A percentile compares a stretch with the other conserved stretches of the same genome.
Evolutionary conservation across 2,329 filamentous ascomycete species (phyloP).

Genomic region (Chrysoporthe deuterocubensis): DNA sequence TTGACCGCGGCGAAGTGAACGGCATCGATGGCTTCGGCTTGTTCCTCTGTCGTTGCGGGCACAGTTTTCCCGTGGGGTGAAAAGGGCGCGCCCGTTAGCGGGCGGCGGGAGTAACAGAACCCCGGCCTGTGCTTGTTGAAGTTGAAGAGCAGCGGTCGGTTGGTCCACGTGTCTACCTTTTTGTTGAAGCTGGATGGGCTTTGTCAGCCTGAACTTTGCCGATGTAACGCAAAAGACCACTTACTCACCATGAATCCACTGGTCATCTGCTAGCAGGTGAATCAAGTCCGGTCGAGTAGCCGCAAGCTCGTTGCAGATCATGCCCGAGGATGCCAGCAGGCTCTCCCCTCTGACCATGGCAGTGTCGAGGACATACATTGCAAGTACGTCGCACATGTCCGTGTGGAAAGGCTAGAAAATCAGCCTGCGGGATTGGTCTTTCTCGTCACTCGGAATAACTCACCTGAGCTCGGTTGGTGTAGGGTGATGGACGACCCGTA

Average conservation of each 20-base stretch:
- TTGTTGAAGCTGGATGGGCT: too few relatives aligned
- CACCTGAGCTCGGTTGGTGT: too few relatives aligned
- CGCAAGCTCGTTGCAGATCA: conserved; percentile 33
- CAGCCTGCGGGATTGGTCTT: too few relatives aligned
- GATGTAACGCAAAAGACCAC: background rate
- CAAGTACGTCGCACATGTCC: conserved; percentile 40
- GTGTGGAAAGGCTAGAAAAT: conserved; percentile 47
- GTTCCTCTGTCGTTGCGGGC: conserved; percentile 32
- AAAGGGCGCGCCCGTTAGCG: conserved; percentile 31
- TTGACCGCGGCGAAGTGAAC: conserved; percentile 31
- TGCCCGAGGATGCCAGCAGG: conserved; percentile 9
- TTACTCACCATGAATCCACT: conserved; percentile 25
- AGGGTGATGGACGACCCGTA: conserved; percentile 10
- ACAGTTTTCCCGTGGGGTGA: conserved; percentile 31
- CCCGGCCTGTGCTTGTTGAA: conserved; percentile 30
- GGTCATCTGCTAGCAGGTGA: conserved; percentile 30
- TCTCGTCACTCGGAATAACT: too few relatives aligned
- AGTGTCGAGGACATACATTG: conserved; percentile 34
- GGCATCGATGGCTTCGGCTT: conserved; percentile 33
- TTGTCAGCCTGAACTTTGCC: too few relatives aligned
- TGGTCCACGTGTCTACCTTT: too few relatives aligned
- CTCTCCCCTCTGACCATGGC: conserved; percentile 23
- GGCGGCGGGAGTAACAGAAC: conserved; percentile 34
- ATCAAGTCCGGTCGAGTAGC: conserved; percentile 31
- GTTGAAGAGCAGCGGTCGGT: conserved; percentile 28